Conservation (phyloP, 2,329 filamentous ascomycete species). For the Colletotrichum limetticola region DNA sequence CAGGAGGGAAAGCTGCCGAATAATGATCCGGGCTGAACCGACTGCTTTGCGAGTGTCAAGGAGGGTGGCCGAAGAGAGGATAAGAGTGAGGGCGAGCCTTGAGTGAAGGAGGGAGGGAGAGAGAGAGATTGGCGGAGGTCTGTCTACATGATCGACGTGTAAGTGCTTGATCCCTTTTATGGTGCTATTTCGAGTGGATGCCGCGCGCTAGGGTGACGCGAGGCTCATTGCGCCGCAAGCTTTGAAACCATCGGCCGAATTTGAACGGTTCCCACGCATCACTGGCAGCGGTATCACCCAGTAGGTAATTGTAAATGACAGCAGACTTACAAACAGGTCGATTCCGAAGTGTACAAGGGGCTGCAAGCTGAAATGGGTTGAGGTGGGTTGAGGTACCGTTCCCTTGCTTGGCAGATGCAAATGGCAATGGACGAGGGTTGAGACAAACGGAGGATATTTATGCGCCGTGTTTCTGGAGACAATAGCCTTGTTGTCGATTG, state of each 20-base stretch:
- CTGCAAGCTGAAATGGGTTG: slow-evolving; percentile 2
- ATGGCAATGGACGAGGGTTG: slow-evolving; percentile 17
- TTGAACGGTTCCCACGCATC: slow-evolving; percentile 12
- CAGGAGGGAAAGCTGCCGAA: slow-evolving; percentile 21
- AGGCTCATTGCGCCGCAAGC: slow-evolving; percentile 28
- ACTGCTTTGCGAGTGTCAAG: background rate
- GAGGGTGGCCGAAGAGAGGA: background rate
- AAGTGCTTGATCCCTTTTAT: slow-evolving; percentile 17
- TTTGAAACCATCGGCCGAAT: slow-evolving; percentile 26
- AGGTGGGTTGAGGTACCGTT: background rate
- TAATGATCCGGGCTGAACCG: slow-evolving; percentile 21
- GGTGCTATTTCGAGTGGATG: slow-evolving; percentile 30
- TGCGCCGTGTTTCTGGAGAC: slow-evolving; percentile 10
- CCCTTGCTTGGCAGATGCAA: slow-evolving; percentile 24
- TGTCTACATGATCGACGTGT: slow-evolving; percentile 23
- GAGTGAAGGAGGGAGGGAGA: background rate
- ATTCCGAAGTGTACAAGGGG: background rate
- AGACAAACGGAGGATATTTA: slow-evolving; percentile 18
- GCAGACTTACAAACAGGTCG: slow-evolving; percentile 20
- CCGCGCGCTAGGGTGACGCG: slow-evolving; percentile 31
- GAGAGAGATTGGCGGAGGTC: background rate
- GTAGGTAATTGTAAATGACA: slow-evolving; percentile 14
- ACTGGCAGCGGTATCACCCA: slow-evolving; percentile 6
- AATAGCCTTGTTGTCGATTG: slow-evolving; percentile 21
- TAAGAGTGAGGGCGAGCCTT: background rate